phyloP scores from a whole-genome alignment of 257 asterid genomes.

The Solanum dulcamara region DNA sequence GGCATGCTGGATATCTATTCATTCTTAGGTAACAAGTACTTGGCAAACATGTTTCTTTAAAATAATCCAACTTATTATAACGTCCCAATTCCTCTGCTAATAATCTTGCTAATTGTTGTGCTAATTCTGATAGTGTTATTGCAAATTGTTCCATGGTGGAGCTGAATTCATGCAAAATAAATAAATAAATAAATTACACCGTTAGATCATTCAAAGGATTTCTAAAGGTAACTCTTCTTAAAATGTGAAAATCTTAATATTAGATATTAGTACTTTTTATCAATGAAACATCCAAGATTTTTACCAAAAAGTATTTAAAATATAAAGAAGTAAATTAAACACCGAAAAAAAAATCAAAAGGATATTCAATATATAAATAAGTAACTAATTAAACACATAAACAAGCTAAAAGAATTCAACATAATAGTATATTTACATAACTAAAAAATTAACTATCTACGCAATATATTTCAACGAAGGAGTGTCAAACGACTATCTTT shows the following conservation, averaged over 20 bases:
- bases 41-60: constrained; percentile 41
- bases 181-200: background rate
- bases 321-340: too few relatives aligned
- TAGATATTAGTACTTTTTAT: too few relatives aligned
- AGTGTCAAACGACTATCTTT: too few relatives aligned
- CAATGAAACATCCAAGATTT: too few relatives aligned
- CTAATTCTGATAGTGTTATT: constrained; percentile 31
- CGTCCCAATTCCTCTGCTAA: constrained; percentile 48
- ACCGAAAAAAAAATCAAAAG: too few relatives aligned
- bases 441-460: too few relatives aligned
- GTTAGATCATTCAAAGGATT: background rate
- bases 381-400: too few relatives aligned
- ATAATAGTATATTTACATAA: too few relatives aligned
- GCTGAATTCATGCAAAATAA: constrained; percentile 14
- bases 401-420: too few relatives aligned
- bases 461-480: too few relatives aligned
- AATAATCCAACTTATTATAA: constrained; percentile 14
- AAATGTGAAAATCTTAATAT: background rate
- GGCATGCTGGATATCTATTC: constrained; percentile 76
- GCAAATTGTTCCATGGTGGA: constrained; percentile 58
- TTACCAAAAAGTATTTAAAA: too few relatives aligned
- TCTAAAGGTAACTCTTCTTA: background rate
- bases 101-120: constrained; percentile 39
- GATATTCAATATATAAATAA: too few relatives aligned
- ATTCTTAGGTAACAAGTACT: constrained; percentile 61